Evolutionary conservation across 345 rosid genomes (phyloP), one percentile per base, ranked within the genome.

Genomic region (Passiflora organensis): DNA sequence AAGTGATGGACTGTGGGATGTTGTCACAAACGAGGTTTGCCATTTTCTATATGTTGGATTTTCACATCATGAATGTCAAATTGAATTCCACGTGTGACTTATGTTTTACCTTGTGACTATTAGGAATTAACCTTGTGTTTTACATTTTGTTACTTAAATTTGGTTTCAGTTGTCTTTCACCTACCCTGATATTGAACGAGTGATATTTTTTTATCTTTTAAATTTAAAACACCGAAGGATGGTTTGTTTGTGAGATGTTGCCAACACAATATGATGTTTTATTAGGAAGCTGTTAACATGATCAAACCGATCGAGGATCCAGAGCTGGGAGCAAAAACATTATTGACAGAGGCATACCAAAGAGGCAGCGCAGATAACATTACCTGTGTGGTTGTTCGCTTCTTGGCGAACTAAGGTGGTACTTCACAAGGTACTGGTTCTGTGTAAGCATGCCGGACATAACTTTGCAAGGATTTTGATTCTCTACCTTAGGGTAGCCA

Each of bases 1-100:
- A 14, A 93, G 99, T 67, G 99, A 93, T 79, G 99, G 99, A 62
- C 72, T 89, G 21, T 93, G 99, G 97, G 99, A 94, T 51, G 99
- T 94, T 66, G 97, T 93, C 53, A 67, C 96, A 50, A 93, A 93
- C 49, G 97, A 93, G 95, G 99, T 93, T 67, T 13, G 58, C 18
- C 8, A 8, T 28, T 28, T 8, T 28, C 3, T 28, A 28, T 28
- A 3, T 8, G 18, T 38, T 13, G n/a, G 10, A 2, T 32, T 59
- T 38, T 38, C 43, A 20, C 17, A 2, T 28, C 3, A 8, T 24
- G 1, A 4, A 14, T 13, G 18, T 1, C 25, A 13, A 14, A 51
- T 44, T 11, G n/a, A n/a, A n/a, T n/a, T n/a, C n/a, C 17, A 21
- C 34, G n/a, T n/a, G n/a, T n/a, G n/a, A n/a, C n/a, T n/a, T n/a